A percentile compares a stretch with the other conserved stretches of the same genome.
These are phyloP conservation scores for Russula olivacea DNA, from an alignment of 768 basidiomycete species.

Conservation along the genomic window DNA sequence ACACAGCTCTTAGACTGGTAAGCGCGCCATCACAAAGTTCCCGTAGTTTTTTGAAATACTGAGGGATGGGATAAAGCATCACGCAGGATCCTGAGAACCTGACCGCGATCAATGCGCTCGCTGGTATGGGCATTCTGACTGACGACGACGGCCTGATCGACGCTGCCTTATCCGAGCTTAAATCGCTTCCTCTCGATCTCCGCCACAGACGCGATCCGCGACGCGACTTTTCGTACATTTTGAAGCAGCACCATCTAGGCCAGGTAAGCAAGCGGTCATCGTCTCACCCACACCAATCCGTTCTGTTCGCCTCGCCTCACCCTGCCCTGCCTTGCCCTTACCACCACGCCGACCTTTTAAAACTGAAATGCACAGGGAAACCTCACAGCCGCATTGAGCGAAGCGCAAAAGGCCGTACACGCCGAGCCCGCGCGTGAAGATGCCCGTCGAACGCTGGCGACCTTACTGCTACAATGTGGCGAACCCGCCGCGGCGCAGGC, in stretches of 20 bases:
- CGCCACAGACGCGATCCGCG: conserved; percentile 61
- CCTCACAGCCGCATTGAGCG: conserved; percentile 19
- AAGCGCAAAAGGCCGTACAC: conserved; percentile 53
- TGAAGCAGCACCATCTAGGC: conserved; percentile 66
- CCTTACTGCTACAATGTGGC: conserved; percentile 46
- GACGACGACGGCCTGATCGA: conserved; percentile 75
- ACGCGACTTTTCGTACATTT: conserved; percentile 63
- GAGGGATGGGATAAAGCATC: conserved; percentile 47
- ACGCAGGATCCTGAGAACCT: conserved; percentile 71
- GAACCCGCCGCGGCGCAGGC: conserved; percentile 41
- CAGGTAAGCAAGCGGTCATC: conserved; percentile 43
- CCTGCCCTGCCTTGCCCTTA: neutral
- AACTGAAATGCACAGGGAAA: conserved; percentile 39
- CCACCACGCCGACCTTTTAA: neutral
- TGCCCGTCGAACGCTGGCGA: conserved; percentile 49
- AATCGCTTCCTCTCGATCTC: conserved; percentile 59
- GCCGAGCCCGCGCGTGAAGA: conserved; percentile 48
- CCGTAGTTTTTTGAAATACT: neutral
- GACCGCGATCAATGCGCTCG: conserved; percentile 73
- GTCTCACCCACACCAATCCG: no score
- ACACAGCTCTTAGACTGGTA: conserved; percentile 78
- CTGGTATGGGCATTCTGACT: conserved; percentile 84
- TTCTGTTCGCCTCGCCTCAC: no score
- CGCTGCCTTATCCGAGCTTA: conserved; percentile 79
- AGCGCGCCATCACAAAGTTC: conserved; percentile 23